phyloP scores from a whole-genome alignment of 1,284 basidiomycete genomes.

The Melampsora larici-populina region DNA sequence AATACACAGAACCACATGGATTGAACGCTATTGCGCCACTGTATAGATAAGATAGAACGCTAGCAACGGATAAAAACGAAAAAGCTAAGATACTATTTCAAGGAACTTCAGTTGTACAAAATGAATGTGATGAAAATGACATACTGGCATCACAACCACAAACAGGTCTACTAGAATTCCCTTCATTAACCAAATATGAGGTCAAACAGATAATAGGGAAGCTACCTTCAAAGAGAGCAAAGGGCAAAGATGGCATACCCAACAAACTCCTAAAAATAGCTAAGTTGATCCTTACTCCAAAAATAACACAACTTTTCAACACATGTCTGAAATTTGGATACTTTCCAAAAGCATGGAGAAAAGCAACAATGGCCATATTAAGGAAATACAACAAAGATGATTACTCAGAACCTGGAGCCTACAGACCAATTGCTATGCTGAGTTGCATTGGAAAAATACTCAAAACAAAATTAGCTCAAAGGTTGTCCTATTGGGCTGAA shows the following conservation, averaged over 20 bases:
- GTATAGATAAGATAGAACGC: no score
- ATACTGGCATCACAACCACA: no score
- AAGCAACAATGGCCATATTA: not conserved
- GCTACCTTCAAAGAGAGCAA: not conserved
- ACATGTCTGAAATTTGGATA: not conserved
- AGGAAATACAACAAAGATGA: no score
- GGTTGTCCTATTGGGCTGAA: not conserved
- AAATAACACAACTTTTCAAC: not conserved
- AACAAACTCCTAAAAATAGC: constrained; percentile 4
- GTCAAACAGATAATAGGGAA: no score
- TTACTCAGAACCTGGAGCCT: constrained; percentile 1
- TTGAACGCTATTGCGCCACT: no score
- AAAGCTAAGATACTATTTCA: no score
- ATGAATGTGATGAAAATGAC: no score
- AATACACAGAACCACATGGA: no score
- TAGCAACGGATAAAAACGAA: no score
- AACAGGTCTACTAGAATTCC: no score
- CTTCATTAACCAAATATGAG: no score
- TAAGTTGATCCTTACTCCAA: not conserved
- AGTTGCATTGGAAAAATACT: constrained; percentile 9
- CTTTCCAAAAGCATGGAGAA: not conserved
- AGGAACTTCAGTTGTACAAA: no score
- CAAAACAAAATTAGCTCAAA: not conserved
- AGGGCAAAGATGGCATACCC: not conserved
- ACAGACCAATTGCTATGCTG: constrained; percentile 9